phyloP scores from a whole-genome alignment of 106 monocot species.

The Allium cepa region DNA sequence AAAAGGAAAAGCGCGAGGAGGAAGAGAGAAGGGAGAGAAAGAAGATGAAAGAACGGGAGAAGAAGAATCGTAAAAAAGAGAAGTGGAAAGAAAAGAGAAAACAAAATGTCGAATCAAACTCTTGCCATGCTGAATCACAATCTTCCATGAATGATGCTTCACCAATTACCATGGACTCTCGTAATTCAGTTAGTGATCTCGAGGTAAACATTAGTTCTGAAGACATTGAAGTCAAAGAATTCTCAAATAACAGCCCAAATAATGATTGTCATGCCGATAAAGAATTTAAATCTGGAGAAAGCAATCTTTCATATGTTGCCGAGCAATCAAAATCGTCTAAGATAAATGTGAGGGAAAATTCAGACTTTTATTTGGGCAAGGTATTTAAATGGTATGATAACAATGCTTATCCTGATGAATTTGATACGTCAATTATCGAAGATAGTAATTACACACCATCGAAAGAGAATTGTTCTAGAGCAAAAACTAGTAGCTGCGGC shows the following conservation, averaged over 20 bases:
- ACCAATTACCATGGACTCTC: conserved; percentile 22
- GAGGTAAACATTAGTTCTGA: conserved; percentile 22
- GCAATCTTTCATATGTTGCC: conserved; percentile 27
- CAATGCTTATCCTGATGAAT: conserved; percentile 16
- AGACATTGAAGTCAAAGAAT: conserved; percentile 21
- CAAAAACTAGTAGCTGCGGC: conserved; percentile 25
- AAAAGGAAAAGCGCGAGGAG: conserved; percentile 89
- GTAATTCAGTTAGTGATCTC: conserved; percentile 32
- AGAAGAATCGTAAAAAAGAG: conserved; percentile 82
- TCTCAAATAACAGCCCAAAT: conserved; percentile 4
- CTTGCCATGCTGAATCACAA: conserved; percentile 3
- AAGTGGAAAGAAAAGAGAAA: conserved; percentile 59
- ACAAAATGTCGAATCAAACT: conserved; percentile 27
- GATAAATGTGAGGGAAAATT: conserved; percentile 37
- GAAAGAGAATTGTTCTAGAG: conserved; percentile 30
- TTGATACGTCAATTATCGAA: background rate
- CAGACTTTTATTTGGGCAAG: conserved; percentile 3
- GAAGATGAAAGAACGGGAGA: conserved; percentile 79
- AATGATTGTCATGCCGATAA: conserved; percentile 20
- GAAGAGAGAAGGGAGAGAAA: conserved; percentile 89
- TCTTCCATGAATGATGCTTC: conserved; percentile 23
- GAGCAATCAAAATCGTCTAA: conserved; percentile 73
- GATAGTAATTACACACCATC: conserved; percentile 30
- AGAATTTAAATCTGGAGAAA: conserved; percentile 19
- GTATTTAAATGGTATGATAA: conserved; percentile 33